phyloP scores from a whole-genome alignment of 768 basidiomycete species.

The Serendipita sp. region DNA sequence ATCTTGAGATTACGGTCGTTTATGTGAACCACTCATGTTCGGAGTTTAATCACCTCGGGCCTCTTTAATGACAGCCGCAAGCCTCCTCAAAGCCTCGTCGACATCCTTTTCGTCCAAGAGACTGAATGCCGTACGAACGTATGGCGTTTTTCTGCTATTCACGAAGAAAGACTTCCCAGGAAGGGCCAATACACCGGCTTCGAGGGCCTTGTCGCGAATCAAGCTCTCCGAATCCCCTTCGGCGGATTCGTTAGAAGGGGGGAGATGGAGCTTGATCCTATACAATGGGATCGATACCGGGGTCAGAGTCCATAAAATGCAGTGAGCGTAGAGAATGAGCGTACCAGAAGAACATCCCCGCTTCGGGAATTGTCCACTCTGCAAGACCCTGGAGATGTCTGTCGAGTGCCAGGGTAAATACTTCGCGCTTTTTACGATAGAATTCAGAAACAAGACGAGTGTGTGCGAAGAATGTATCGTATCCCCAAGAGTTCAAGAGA shows the following conservation, averaged over 20 bases:
- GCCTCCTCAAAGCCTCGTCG: conserved; percentile 52
- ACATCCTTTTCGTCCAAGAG: conserved; percentile 48
- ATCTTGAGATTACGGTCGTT: too few relatives aligned
- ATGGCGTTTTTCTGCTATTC: conserved; percentile 47
- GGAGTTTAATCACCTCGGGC: not conserved
- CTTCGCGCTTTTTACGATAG: conserved; percentile 55
- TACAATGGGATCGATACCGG: too few relatives aligned
- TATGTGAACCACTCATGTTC: not conserved
- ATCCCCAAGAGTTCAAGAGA: conserved; percentile 56
- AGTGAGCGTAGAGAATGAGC: conserved; percentile 18
- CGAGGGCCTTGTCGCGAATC: conserved; percentile 59
- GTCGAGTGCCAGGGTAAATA: conserved; percentile 61
- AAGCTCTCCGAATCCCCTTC: conserved; percentile 56
- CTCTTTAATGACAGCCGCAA: conserved; percentile 28
- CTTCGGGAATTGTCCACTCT: conserved; percentile 53
- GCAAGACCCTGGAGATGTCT: conserved; percentile 65
- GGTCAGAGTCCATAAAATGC: conserved; percentile 4
- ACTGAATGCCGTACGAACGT: conserved; percentile 75
- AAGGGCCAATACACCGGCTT: conserved; percentile 73
- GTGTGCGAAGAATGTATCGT: conserved; percentile 58
- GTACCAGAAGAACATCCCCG: conserved; percentile 84
- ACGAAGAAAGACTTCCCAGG: conserved; percentile 77
- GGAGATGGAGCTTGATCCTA: conserved; percentile 56
- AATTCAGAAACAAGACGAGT: conserved; percentile 51
- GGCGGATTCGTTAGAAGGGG: conserved; percentile 16